Percentiles rank a stretch among this genome's conserved stretches.
Conservation (phyloP, 306 rosid species). For the Cucurbita pepo region DNA sequence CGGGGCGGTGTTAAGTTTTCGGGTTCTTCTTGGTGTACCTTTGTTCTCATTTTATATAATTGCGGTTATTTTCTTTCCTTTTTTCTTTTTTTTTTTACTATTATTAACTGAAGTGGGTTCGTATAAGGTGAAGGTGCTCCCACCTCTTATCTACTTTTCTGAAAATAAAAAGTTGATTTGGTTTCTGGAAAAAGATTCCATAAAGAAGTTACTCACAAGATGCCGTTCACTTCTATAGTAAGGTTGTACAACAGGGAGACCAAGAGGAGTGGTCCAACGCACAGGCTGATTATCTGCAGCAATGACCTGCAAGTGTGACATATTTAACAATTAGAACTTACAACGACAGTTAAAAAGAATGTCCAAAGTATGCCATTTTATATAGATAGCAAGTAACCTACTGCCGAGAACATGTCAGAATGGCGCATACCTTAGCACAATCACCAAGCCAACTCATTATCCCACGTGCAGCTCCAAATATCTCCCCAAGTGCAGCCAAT, state of each 20-base stretch:
- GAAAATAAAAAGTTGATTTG: neutral
- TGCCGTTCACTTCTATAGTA: constrained; percentile 58
- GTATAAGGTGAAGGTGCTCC: neutral
- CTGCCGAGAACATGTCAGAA: neutral
- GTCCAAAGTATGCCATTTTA: neutral
- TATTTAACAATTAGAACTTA: neutral
- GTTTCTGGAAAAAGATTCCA: neutral
- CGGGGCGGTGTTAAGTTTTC: neutral
- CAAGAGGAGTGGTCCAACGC: constrained; percentile 80
- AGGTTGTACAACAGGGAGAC: constrained; percentile 86
- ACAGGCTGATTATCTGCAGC: constrained; percentile 74
- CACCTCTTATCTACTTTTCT: neutral
- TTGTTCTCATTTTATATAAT: neutral
- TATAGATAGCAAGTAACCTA: neutral
- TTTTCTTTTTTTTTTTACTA: neutral
- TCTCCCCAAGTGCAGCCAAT: constrained; percentile 83
- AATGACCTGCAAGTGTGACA: constrained; percentile 39
- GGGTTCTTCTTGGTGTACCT: neutral
- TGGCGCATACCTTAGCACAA: constrained; percentile 56
- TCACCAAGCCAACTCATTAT: constrained; percentile 87
- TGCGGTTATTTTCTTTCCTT: too few relatives aligned
- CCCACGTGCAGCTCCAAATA: constrained; percentile 77
- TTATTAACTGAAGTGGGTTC: neutral
- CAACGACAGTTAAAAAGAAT: neutral
- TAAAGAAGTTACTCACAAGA: constrained; percentile 36